Evolutionary conservation across 371 early-diverging fungal genomes (phyloP).

Genomic region (Mortierella sp.): DNA sequence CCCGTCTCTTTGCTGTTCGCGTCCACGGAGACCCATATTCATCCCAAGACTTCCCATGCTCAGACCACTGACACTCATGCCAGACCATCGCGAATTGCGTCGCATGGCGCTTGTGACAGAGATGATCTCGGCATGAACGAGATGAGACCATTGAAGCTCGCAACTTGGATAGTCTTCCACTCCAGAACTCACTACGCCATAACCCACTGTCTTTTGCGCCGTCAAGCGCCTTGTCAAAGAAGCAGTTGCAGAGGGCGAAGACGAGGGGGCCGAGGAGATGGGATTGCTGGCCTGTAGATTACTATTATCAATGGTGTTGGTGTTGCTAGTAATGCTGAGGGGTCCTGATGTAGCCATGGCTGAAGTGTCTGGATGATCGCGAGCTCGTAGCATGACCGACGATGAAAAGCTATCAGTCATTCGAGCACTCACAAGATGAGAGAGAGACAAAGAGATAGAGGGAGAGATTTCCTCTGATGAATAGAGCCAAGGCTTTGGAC

Average conservation of each 20-base stretch:
- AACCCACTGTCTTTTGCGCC: constrained; percentile 6
- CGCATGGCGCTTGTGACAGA: constrained; percentile 85
- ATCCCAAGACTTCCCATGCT: constrained; percentile 73
- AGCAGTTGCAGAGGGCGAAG: constrained; percentile 9
- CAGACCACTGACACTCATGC: constrained; percentile 68
- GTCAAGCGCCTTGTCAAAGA: constrained; percentile 16
- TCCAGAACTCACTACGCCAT: neutral
- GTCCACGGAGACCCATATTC: constrained; percentile 74
- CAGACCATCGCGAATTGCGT: constrained; percentile 88
- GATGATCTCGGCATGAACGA: constrained; percentile 84
- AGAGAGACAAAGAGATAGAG: no score
- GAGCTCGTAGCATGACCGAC: constrained; percentile 25
- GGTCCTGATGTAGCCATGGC: neutral
- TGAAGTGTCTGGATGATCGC: constrained; percentile 8
- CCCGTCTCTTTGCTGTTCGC: constrained; percentile 55
- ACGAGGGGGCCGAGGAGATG: no score
- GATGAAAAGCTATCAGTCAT: constrained; percentile 35
- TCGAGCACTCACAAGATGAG: neutral
- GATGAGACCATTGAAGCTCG: constrained; percentile 78
- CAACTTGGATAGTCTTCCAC: constrained; percentile 35
- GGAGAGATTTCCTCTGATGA: no score
- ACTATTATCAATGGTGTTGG: no score
- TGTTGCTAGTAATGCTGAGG: no score
- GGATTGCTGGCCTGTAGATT: no score
- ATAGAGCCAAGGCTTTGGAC: no score